Conservation (phyloP, 768 basidiomycete genomes). For the Lepiota venenata region DNA sequence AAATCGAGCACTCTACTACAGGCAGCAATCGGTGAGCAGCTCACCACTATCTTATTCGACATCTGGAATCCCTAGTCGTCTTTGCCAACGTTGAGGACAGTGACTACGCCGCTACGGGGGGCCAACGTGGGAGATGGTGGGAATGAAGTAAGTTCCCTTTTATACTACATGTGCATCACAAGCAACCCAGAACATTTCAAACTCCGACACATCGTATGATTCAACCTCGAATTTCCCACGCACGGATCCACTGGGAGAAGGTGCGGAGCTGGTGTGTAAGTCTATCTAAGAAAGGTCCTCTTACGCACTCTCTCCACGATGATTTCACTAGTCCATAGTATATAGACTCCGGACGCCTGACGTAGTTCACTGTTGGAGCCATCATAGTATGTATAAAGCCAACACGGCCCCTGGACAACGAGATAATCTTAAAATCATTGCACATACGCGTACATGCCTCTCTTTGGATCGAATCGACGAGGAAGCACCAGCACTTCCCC, state of each 20-base stretch:
- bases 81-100: constrained; percentile 28
- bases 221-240: constrained; percentile 31
- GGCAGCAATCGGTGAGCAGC: constrained; percentile 64
- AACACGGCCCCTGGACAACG: background rate
- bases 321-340: background rate
- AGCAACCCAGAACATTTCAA: constrained; percentile 39
- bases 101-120: constrained; percentile 31
- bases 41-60: constrained; percentile 99
- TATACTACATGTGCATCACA: constrained; percentile 46
- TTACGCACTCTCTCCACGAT: background rate
- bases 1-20: constrained; percentile 52
- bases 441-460: constrained; percentile 17
- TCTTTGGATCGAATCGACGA: constrained; percentile 21
- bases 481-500: constrained; percentile 9
- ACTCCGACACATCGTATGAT: constrained; percentile 36
- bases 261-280: too few species aligned
- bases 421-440: too few species aligned
- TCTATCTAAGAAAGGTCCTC: background rate
- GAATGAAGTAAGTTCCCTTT: constrained; percentile 39
- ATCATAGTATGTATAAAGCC: constrained; percentile 3
- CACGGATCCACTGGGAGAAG: constrained; percentile 29
- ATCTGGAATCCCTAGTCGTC: constrained; percentile 41
- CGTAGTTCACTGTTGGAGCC: constrained; percentile 5
- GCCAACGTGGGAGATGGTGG: constrained; percentile 39
- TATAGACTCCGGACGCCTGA: background rate